Evolutionary conservation across 441 rosid species (phyloP).

Genomic region (Arabidopsis hybrid): DNA sequence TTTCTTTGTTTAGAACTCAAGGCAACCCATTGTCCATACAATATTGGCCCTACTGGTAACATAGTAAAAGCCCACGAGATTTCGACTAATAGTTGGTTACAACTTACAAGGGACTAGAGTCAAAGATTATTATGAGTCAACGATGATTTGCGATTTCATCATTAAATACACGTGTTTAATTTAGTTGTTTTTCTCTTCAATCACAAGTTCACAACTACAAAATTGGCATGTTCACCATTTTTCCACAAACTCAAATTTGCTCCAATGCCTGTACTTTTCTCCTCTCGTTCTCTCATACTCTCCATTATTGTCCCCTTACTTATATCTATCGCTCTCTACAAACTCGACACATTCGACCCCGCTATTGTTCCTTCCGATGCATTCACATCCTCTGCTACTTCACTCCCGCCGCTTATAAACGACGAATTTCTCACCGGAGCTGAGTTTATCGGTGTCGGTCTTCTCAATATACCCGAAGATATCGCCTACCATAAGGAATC

Average conservation of each 20-base stretch:
- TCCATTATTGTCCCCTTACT: slow-evolving; percentile 41
- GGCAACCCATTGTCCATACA: neutral
- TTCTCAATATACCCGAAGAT: slow-evolving; percentile 59
- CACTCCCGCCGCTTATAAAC: slow-evolving; percentile 39
- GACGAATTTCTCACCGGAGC: slow-evolving; percentile 48
- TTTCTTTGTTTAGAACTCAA: too few species aligned
- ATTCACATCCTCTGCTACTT: slow-evolving; percentile 23
- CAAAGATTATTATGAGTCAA: neutral
- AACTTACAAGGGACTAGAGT: neutral
- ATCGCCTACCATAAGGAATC: slow-evolving; percentile 51
- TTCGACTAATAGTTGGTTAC: neutral
- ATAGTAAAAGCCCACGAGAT: neutral
- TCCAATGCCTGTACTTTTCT: slow-evolving; percentile 24
- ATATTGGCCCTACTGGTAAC: neutral
- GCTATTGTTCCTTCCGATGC: slow-evolving; percentile 57
- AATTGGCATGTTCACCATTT: neutral
- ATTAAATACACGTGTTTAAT: neutral
- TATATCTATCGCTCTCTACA: slow-evolving; percentile 46
- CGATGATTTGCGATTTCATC: neutral
- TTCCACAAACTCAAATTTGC: neutral
- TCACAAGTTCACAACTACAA: neutral
- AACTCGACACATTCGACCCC: slow-evolving; percentile 65
- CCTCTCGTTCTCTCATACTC: slow-evolving; percentile 17
- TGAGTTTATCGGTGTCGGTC: slow-evolving; percentile 52
- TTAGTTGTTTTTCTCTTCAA: neutral